Percentiles rank a stretch among this genome's conserved stretches.
Evolutionary conservation across 352 stramenopile species (phyloP).

Genomic region (Phytophthora aleatoria): DNA sequence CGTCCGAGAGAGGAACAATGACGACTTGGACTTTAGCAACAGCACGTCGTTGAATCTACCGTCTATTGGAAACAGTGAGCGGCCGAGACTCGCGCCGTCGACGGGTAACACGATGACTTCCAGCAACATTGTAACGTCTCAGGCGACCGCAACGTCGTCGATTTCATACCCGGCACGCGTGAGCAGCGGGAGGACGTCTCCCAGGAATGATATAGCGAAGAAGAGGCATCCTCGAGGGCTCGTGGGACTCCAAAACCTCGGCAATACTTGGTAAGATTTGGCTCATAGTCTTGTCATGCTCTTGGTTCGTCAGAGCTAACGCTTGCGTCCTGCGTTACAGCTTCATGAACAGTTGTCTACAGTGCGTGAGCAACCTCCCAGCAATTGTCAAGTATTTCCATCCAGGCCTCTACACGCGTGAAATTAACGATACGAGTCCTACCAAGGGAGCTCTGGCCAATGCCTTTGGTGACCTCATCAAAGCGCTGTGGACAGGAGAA

Average conservation of each 20-base stretch:
- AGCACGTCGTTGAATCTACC: constrained; percentile 27
- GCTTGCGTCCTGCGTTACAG: constrained; percentile 26
- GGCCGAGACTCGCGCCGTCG: constrained; percentile 23
- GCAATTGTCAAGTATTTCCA: constrained; percentile 62
- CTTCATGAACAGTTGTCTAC: constrained; percentile 90
- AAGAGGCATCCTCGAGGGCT: constrained; percentile 49
- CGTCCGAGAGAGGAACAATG: constrained; percentile 17
- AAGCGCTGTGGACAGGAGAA: constrained; percentile 61
- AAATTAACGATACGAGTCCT: constrained; percentile 63
- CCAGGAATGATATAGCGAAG: constrained; percentile 15
- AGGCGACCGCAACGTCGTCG: constrained; percentile 13
- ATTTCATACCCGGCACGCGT: constrained; percentile 19
- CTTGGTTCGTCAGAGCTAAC: neutral
- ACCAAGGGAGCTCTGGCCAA: constrained; percentile 63
- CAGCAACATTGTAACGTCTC: constrained; percentile 33
- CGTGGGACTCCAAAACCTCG: constrained; percentile 76
- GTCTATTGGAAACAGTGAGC: constrained; percentile 21
- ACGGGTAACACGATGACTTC: constrained; percentile 23
- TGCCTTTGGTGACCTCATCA: constrained; percentile 78
- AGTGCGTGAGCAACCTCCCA: constrained; percentile 80
- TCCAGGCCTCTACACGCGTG: constrained; percentile 42
- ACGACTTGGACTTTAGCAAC: constrained; percentile 21
- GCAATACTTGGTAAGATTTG: constrained; percentile 71
- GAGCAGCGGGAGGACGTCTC: constrained; percentile 22
- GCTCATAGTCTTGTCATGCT: neutral